Evolutionary conservation across 495 filamentous ascomycete genomes (phyloP).

Genomic region (Copromyces sp.): DNA sequence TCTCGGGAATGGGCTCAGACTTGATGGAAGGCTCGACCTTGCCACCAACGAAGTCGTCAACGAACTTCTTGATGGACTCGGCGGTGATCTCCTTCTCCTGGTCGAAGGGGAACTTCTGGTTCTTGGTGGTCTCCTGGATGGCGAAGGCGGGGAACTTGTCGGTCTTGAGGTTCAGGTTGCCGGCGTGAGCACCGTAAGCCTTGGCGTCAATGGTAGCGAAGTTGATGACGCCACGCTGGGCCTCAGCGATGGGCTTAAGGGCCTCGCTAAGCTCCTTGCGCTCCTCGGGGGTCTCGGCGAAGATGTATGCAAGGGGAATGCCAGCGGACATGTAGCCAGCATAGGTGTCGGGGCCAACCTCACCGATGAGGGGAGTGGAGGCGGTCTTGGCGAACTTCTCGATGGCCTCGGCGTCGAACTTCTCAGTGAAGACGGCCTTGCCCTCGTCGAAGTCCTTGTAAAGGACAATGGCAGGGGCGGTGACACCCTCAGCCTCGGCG

Average conservation of each 20-base stretch:
- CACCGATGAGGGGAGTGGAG: constrained; percentile 85
- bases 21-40: constrained; percentile 94
- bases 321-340: constrained; percentile 91
- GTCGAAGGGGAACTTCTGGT: constrained; percentile 92
- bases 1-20: constrained; percentile 94
- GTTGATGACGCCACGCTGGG: constrained; percentile 79
- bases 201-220: constrained; percentile 97
- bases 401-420: constrained; percentile 66
- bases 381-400: constrained; percentile 73
- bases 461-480: constrained; percentile 75
- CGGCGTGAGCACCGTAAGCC: constrained; percentile 87
- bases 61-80: constrained; percentile 70
- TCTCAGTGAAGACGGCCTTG: constrained; percentile 72
- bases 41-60: constrained; percentile 77
- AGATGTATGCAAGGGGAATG: constrained; percentile 94
- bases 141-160: constrained; percentile 95
- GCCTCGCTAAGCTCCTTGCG: constrained; percentile 62
- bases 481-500: constrained; percentile 82
- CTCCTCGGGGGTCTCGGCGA: constrained; percentile 87
- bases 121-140: constrained; percentile 93
- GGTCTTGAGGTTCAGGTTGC: constrained; percentile 93
- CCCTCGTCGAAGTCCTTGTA: constrained; percentile 99
- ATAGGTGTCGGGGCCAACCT: constrained; percentile 97
- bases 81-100: constrained; percentile 70
- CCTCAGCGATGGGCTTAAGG: constrained; percentile 55